Base-by-base conservation (phyloP, 306 rosid species). In the Begonia peltatifolia region DNA sequence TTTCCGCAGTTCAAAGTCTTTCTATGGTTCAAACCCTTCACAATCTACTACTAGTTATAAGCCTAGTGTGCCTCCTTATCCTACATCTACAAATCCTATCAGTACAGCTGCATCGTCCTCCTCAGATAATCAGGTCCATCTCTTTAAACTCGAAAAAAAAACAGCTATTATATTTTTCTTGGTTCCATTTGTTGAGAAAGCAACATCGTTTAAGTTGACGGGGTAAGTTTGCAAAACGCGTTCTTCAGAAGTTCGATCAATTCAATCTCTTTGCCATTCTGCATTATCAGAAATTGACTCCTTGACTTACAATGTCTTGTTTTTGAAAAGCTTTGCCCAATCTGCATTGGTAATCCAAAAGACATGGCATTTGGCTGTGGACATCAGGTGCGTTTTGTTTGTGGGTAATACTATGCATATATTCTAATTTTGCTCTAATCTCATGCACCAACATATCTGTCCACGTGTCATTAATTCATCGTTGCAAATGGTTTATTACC, bases 361-460 rank as follows among this genome's bases (percentile, higher is more conserved):
- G 84, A 90, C 87, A 76, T 90, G 87, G 99, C 95, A 65, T 90
- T 85, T 50, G 95, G 94, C 46, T 90, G 99, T 53, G 99, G 99
- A 50, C 99, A 90, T 71, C 99, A 74, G 95, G 99, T 86, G 77
- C 56, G 41, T 46, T 20, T 47, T 49, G 16, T 54, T 36, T 48
- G 2, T 2, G 23, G 23, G 23, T 20, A 2, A 20, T 20, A n/a
- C n/a, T n/a, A n/a, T n/a, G n/a, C 36, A 30, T 6, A 30, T 30
- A 30, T 6, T 30, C 6, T 2, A 5, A 44, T 46, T 50, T 58
- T 54, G 22, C 71, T 41, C 18, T 48, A 30, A 53, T 14, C 11
- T 48, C 38, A 5, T 6, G 2, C 59, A 35, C 61, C 46, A 20
- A 30, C 38, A 3, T 30, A 6, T 30, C 8, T 3, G 8, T 7